phyloP scores from a whole-genome alignment of 1,139 yeast genomes.

The Yamadazyma oceani region DNA sequence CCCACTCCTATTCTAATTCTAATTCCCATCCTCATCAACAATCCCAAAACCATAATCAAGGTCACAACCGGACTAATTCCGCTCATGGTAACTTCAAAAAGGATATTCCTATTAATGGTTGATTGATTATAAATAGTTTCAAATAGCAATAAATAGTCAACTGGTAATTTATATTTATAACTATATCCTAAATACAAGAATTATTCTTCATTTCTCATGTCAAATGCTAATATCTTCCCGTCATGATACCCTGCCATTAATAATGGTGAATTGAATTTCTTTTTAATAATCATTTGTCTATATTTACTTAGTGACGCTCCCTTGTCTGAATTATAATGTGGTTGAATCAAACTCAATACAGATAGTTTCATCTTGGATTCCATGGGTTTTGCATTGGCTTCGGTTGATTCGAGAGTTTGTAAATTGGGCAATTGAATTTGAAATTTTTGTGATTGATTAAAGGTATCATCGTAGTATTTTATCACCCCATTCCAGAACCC shows the following conservation, averaged over 20 bases:
- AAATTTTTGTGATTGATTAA: constrained; percentile 10
- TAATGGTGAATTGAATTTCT: constrained; percentile 14
- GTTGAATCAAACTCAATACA: constrained; percentile 12
- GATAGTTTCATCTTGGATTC: constrained; percentile 18
- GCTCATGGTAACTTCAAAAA: constrained; percentile 8
- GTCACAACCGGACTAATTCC: constrained; percentile 1
- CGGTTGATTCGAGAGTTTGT: constrained; percentile 10
- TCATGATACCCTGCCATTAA: constrained; percentile 41
- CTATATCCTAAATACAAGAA: constrained; percentile 1
- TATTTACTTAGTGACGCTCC: constrained; percentile 9
- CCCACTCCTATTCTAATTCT: constrained; percentile 1
- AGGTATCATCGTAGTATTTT: constrained; percentile 20
- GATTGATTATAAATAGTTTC: background rate
- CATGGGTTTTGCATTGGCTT: constrained; percentile 10
- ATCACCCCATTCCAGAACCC: constrained; percentile 47
- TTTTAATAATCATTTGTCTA: constrained; percentile 17
- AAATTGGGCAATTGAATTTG: constrained; percentile 19
- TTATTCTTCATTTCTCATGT: constrained; percentile 3
- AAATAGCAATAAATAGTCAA: background rate
- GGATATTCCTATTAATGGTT: constrained; percentile 10
- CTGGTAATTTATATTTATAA: constrained; percentile 13
- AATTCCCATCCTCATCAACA: background rate
- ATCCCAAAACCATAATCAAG: constrained; percentile 1
- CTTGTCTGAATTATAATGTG: constrained; percentile 3
- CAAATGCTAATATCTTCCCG: constrained; percentile 25